Evolutionary conservation across 2,329 filamentous ascomycete genomes (phyloP).

Genomic region (Coleophoma eucalyptorum): DNA sequence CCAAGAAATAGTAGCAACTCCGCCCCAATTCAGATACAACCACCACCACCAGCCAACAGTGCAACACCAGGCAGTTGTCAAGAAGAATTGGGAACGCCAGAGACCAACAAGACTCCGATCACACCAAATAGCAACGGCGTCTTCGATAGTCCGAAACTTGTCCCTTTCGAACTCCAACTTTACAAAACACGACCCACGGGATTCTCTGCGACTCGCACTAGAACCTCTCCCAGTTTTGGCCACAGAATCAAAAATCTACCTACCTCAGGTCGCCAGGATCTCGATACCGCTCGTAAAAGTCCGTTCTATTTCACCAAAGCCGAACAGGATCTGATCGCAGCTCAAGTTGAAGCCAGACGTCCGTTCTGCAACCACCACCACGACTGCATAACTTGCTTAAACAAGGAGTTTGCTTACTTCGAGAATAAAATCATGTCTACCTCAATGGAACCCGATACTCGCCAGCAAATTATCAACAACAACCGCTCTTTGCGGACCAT

Average conservation of each 20-base stretch:
- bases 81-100: too few species aligned
- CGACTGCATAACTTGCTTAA: slow-evolving; percentile 19
- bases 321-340: slow-evolving; percentile 10
- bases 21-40: too few species aligned
- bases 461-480: slow-evolving; percentile 27
- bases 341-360: slow-evolving; percentile 6
- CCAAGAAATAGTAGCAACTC: too few species aligned
- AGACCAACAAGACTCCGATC: too few species aligned
- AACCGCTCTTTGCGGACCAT: slow-evolving; percentile 29
- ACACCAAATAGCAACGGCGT: too few species aligned
- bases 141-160: too few species aligned
- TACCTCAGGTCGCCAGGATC: background rate
- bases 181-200: too few species aligned
- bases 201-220: too few species aligned
- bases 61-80: too few species aligned
- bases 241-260: background rate
- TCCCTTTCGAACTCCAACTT: too few species aligned
- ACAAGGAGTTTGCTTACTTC: slow-evolving; percentile 17
- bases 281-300: background rate
- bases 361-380: slow-evolving; percentile 9
- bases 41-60: too few species aligned
- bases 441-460: slow-evolving; percentile 23
- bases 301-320: slow-evolving; percentile 12
- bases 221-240: background rate
- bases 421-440: slow-evolving; percentile 22